Percentiles rank a stretch among this genome's conserved stretches.
phyloP scores from a whole-genome alignment of 257 asterid species.

The Coffea eugenioides region DNA sequence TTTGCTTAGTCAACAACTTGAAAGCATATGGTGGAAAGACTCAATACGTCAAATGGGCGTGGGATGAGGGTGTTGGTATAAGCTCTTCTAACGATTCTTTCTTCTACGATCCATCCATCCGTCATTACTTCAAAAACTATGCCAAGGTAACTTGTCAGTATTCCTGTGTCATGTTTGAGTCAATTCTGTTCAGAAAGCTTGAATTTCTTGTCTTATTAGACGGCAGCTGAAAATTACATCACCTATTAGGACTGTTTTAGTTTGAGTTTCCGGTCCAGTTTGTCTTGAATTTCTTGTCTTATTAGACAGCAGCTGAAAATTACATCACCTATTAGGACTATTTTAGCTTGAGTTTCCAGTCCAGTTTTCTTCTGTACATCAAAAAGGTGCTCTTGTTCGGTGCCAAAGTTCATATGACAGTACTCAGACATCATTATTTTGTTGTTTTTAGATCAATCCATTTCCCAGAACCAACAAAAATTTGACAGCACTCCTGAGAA shows the following conservation, averaged over 20 bases:
- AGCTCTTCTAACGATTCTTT: slow-evolving; percentile 97
- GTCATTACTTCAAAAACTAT: slow-evolving; percentile 78
- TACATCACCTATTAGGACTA: background rate
- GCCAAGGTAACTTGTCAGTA: slow-evolving; percentile 59
- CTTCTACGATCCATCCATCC: slow-evolving; percentile 94
- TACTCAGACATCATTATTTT: background rate
- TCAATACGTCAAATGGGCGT: slow-evolving; percentile 98
- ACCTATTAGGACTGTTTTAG: background rate
- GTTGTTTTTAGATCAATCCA: background rate
- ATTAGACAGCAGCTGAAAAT: slow-evolving; percentile 13
- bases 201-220: slow-evolving; percentile 21
- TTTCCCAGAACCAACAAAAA: background rate
- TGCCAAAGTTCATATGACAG: background rate
- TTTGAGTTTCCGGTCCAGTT: slow-evolving; percentile 5
- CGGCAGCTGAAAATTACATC: slow-evolving; percentile 7
- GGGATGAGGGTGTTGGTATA: slow-evolving; percentile 95
- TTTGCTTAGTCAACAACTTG: slow-evolving; percentile 86
- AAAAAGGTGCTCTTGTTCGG: background rate
- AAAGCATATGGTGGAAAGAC: slow-evolving; percentile 97
- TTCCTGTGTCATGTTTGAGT: background rate
- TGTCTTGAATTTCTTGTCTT: slow-evolving; percentile 18
- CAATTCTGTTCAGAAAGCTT: background rate
- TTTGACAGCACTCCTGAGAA: background rate
- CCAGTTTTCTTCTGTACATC: slow-evolving; percentile 1
- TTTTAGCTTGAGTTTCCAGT: slow-evolving; percentile 2